A percentile compares a stretch with the other conserved stretches of the same genome.
Conservation (phyloP, 352 stramenopile species). For the Phytophthora brassicae region DNA sequence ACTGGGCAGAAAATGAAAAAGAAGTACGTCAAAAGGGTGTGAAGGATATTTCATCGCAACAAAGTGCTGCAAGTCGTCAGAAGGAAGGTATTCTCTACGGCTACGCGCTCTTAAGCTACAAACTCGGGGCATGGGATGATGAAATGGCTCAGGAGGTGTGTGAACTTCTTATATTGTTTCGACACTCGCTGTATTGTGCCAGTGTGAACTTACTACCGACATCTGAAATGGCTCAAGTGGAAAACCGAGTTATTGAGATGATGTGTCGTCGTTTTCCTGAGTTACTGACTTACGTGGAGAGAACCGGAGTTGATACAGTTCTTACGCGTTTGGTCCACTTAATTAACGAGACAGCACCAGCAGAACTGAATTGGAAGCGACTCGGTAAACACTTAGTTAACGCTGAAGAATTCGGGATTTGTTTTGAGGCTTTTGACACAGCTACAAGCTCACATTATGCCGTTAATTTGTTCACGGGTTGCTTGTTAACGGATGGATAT, state of each 20-base stretch:
- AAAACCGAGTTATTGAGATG: constrained; percentile 36
- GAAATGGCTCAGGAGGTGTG: constrained; percentile 33
- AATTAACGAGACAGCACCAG: constrained; percentile 26
- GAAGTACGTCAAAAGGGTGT: constrained; percentile 6
- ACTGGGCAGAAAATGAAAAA: constrained; percentile 26
- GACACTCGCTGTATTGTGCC: constrained; percentile 31
- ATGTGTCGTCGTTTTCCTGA: constrained; percentile 32
- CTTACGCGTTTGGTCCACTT: constrained; percentile 32
- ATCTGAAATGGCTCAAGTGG: constrained; percentile 11
- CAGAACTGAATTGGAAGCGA: constrained; percentile 24
- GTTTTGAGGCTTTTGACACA: constrained; percentile 31
- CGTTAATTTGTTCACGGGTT: constrained; percentile 52
- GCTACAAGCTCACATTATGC: constrained; percentile 25
- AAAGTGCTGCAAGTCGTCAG: constrained; percentile 26
- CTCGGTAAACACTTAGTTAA: neutral
- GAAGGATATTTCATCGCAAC: constrained; percentile 4
- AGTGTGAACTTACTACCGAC: constrained; percentile 27
- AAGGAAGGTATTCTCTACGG: constrained; percentile 52
- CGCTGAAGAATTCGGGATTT: constrained; percentile 24
- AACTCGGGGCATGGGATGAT: constrained; percentile 13
- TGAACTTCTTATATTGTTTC: constrained; percentile 50
- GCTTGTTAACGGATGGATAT: constrained; percentile 43
- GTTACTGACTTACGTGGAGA: constrained; percentile 18
- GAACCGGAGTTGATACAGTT: neutral
- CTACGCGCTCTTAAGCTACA: constrained; percentile 40